Evolutionary conservation across 2,329 filamentous ascomycete genomes (phyloP), one percentile per base, ranked within the genome.

Genomic region (Diaporthe citrichinensis): DNA sequence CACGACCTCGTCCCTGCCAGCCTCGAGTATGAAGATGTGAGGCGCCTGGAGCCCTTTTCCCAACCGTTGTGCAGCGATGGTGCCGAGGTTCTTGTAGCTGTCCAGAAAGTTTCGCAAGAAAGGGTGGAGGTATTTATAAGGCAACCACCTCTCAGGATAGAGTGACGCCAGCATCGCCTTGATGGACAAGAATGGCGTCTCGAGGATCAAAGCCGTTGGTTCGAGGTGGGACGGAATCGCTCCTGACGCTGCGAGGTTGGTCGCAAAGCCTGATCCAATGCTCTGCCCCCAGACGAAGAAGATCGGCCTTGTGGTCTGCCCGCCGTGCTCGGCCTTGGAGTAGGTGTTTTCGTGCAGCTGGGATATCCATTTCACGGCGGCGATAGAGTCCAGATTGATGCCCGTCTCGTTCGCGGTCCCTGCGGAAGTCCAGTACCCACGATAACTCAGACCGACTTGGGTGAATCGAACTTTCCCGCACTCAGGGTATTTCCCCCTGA

Each of bases 121-220:
- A 0, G 92, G 93, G 87, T 91, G 91, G 0, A 96, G 86, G 81
- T 96, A 92, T 62, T 90, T 89, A 81, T 96, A 96, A 0, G 94
- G 94, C 9, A 96, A 85, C 93, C 94, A 96, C 79, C 90, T 94
- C 79, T 95, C 93, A 1, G 94, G 94, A 80, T 96, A 96, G 3
- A 96, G 83, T 1, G 90, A 91, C 57, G 90, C 85, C 8, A 96
- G 86, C 93, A 96, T 95, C 25, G 89, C 90, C 75, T 89, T 88
- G 73, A 94, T 89, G 58, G 91, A 94, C 0, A 92, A 89, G 77
- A 95, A 95, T 0, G 94, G 94, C 0, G 94, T 95, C 81, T 96
- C 94, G 2, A 96, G 87, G 15, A 96, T 86, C 69, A 96, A 77
- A 1, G 89, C 85, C 61, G 84, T 77, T 49, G 88, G 81, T 49